Conservation (phyloP, 352 stramenopile species). For the Phytophthora hibernalis region DNA sequence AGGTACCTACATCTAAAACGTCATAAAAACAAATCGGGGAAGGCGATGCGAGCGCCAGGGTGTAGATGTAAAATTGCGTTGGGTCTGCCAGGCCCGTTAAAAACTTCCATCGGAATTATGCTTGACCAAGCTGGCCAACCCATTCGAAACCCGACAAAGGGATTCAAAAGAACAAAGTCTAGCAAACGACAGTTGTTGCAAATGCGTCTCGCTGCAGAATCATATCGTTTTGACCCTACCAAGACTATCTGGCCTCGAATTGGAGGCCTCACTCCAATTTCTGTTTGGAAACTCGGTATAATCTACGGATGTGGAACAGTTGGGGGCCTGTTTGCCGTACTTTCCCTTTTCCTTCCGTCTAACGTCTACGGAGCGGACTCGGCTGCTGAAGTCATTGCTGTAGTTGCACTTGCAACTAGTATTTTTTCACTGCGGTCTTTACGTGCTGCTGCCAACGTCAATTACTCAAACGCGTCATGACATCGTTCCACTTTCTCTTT, state of each 20-base stretch:
- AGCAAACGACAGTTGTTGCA: background rate
- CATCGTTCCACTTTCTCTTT: conserved; percentile 17
- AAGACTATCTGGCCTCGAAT: conserved; percentile 14
- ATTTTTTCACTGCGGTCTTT: conserved; percentile 4
- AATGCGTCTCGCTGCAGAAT: conserved; percentile 10
- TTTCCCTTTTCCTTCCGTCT: background rate
- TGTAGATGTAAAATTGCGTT: conserved; percentile 11
- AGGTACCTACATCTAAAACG: conserved; percentile 7
- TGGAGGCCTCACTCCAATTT: conserved; percentile 1
- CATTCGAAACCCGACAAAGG: background rate
- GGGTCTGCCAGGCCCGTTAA: background rate
- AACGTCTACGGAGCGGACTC: background rate
- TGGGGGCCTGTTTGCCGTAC: background rate
- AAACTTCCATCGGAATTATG: too few relatives aligned
- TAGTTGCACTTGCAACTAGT: background rate
- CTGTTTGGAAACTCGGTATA: background rate
- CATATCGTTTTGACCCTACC: background rate
- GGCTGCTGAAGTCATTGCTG: background rate
- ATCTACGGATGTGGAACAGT: conserved; percentile 1
- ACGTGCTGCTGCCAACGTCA: conserved; percentile 13
- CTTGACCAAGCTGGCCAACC: background rate
- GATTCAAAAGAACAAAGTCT: background rate
- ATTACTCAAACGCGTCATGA: conserved; percentile 11
- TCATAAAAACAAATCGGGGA: background rate
- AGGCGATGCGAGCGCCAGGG: background rate